Evolutionary conservation across 129 eudicot genomes (phyloP), one percentile per base, ranked within the genome.

Genomic region (Flaveria brownii): DNA sequence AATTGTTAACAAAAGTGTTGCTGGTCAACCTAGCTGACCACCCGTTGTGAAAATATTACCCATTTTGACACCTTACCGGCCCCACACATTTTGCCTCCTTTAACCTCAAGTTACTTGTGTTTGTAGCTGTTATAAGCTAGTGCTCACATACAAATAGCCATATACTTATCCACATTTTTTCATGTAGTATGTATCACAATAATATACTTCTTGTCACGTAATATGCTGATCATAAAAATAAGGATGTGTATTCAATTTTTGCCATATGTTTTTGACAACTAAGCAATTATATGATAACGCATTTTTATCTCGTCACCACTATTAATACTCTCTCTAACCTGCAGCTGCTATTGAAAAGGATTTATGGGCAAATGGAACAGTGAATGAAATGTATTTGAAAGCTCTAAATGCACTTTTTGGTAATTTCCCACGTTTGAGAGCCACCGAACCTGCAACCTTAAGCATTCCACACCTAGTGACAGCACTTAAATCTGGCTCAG

Each of bases 341-440:
- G 82, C 87, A 95, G 99, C 96, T 80, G 96, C 97, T 63, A 85
- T 95, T 18, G 99, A 89, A 83, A 95, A 95, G 85, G 99, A 95
- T 62, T 78, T 95, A 67, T 95, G 97, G 99, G 96, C 97, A 15
- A 84, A 87, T 52, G 99, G 99, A 77, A 87, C 88, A 6, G 99
- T 95, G 61, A 91, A 82, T 71, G 99, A 95, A 70, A 97, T 89
- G 80, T 95, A 95, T 77, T 82, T 95, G 74, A 95, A 95, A 83
- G 96, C 99, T 57, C 82, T 95, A 26, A 95, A 95, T 80, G 89
- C 97, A 56, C 89, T 95, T 14, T 88, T 95, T 70, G 93, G 97
- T 16, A 95, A 95, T 79, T 95, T 91, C 85, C 99, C 97, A 1
- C 99, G 99, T 73, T 81, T 95, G 52, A 86, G 99, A 81, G 99